Conservation (phyloP, 441 rosid genomes). For the Isatis lusitanica region DNA sequence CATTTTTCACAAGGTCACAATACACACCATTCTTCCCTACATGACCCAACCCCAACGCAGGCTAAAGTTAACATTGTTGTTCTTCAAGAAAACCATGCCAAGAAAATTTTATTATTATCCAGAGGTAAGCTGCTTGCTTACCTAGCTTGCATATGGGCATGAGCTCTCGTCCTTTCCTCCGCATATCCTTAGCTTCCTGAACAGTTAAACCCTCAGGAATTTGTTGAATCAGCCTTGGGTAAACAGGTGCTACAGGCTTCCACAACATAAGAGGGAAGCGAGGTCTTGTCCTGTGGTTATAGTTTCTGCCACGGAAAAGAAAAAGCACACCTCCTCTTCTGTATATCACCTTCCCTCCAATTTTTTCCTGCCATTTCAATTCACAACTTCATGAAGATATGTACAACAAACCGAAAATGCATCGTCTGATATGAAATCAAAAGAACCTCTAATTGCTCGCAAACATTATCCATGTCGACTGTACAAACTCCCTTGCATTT, state of each 20-base stretch:
- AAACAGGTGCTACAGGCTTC: conserved; percentile 79
- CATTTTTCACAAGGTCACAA: conserved; percentile 57
- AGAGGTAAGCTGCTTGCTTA: conserved; percentile 26
- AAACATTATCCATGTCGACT: conserved; percentile 89
- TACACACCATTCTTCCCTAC: conserved; percentile 87
- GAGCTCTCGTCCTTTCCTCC: conserved; percentile 71
- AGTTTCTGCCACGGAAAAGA: conserved; percentile 90
- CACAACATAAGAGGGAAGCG: conserved; percentile 92
- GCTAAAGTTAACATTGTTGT: not conserved
- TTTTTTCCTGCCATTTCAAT: conserved; percentile 76
- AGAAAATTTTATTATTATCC: not conserved
- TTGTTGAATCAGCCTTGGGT: conserved; percentile 71
- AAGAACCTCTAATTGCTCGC: conserved; percentile 78
- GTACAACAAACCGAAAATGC: not conserved
- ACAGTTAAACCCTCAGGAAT: conserved; percentile 71
- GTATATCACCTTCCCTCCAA: conserved; percentile 88
- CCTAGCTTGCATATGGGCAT: conserved; percentile 84
- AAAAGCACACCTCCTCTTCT: conserved; percentile 72
- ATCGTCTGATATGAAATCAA: not conserved
- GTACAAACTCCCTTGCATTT: conserved; percentile 93
- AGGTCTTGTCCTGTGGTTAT: conserved; percentile 74
- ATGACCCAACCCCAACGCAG: conserved; percentile 27
- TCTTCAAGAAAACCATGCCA: not conserved
- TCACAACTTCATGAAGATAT: conserved; percentile 6
- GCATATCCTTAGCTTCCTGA: conserved; percentile 71